Conservation (phyloP, 305 asterid species). For the Solanum hybrid region DNA sequence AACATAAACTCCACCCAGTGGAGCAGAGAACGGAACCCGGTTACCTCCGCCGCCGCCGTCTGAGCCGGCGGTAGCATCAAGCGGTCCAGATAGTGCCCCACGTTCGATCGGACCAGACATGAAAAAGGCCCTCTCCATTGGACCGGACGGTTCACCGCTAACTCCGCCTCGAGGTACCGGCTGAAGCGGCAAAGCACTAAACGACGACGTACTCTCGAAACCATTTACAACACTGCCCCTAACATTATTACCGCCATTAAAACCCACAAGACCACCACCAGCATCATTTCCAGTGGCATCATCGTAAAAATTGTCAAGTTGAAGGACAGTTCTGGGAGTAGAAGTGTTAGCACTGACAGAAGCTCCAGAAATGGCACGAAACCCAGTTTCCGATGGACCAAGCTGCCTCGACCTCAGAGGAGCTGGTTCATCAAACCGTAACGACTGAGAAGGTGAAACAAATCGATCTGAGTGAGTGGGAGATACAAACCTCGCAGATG, state of each 20-base stretch:
- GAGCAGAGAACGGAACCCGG: conserved; percentile 85
- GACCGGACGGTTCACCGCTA: conserved; percentile 54
- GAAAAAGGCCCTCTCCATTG: conserved; percentile 73
- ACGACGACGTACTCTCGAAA: conserved; percentile 83
- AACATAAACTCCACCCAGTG: conserved; percentile 58
- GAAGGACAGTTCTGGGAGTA: conserved; percentile 73
- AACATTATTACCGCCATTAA: conserved; percentile 7
- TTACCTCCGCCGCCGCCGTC: conserved; percentile 17
- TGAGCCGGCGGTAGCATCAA: conserved; percentile 29
- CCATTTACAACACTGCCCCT: conserved; percentile 48
- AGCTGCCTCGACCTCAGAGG: conserved; percentile 30
- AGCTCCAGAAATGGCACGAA: conserved; percentile 92
- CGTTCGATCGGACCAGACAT: conserved; percentile 99
- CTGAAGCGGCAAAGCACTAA: conserved; percentile 86
- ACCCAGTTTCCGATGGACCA: conserved; percentile 50
- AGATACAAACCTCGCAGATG: conserved; percentile 82
- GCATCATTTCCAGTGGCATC: conserved; percentile 28
- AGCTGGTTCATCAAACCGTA: conserved; percentile 78
- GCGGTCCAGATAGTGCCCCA: conserved; percentile 85
- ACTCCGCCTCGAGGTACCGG: conserved; percentile 68
- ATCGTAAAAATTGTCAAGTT: conserved; percentile 42
- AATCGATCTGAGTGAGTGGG: conserved; percentile 92
- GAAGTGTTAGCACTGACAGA: conserved; percentile 82
- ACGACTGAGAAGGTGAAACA: conserved; percentile 81
- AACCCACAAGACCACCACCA: conserved; percentile 27